Conservation (phyloP, 306 rosid genomes). For the Purshia tridentata region DNA sequence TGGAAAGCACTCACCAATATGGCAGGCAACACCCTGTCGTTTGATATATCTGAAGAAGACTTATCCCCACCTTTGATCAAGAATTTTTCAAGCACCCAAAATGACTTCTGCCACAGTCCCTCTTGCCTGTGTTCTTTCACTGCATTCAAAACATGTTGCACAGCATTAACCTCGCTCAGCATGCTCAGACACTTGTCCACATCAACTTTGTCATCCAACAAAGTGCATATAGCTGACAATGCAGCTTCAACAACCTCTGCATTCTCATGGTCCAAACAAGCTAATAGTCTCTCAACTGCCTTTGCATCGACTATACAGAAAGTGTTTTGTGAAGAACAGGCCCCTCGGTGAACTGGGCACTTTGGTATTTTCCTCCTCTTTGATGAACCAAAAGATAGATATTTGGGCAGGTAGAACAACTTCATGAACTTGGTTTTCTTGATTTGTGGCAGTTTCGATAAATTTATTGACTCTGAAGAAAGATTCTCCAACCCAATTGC, state of each 20-base stretch:
- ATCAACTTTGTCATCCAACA: constrained; percentile 49
- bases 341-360: constrained; percentile 49
- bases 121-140: constrained; percentile 41
- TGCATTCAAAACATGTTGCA: constrained; percentile 32
- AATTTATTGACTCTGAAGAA: constrained; percentile 38
- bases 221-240: constrained; percentile 42
- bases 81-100: constrained; percentile 51
- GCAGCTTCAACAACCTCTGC: constrained; percentile 48
- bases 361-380: constrained; percentile 16
- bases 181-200: constrained; percentile 39
- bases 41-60: constrained; percentile 34
- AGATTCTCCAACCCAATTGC: constrained; percentile 52
- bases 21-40: constrained; percentile 38
- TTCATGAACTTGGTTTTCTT: constrained; percentile 24
- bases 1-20: constrained; percentile 44
- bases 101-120: constrained; percentile 39
- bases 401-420: constrained; percentile 26
- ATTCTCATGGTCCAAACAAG: constrained; percentile 39
- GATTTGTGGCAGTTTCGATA: constrained; percentile 35
- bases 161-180: constrained; percentile 25
- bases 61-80: constrained; percentile 39
- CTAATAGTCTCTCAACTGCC: constrained; percentile 39
- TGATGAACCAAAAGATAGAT: constrained; percentile 33
- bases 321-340: constrained; percentile 42
- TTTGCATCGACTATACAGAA: constrained; percentile 45